These are phyloP conservation scores for Rhodotorula mucilaginosa DNA, from an alignment of 1,284 basidiomycete species.

Conservation along the genomic window DNA sequence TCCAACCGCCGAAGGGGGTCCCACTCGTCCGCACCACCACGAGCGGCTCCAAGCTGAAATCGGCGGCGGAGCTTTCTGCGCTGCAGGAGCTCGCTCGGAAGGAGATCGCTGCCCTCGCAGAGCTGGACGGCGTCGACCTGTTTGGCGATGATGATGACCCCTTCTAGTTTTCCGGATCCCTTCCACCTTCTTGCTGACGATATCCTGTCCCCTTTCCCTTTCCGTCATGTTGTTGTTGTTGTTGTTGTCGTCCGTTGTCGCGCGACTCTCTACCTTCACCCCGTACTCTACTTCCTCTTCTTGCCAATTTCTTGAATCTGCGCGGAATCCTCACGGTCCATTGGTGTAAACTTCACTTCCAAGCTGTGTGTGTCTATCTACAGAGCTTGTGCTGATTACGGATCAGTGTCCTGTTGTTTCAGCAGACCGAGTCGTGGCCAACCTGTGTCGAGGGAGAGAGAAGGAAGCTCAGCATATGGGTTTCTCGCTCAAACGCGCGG, in stretches of 20 bases:
- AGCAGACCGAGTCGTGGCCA: slow-evolving; percentile 15
- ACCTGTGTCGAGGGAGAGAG: neutral
- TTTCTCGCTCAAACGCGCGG: neutral
- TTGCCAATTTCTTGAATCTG: neutral
- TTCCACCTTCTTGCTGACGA: neutral
- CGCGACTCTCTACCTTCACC: too few species aligned
- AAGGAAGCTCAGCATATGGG: neutral
- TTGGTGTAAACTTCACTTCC: neutral
- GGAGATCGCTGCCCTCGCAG: slow-evolving; percentile 2
- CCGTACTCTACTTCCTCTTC: neutral
- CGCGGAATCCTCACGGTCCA: neutral
- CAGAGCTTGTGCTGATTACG: neutral
- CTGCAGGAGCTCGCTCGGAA: slow-evolving; percentile 8
- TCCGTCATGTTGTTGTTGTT: slow-evolving; percentile 2
- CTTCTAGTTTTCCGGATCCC: neutral
- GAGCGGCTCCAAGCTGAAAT: neutral
- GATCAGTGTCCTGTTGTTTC: neutral
- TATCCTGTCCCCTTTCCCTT: neutral
- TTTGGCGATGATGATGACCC: slow-evolving; percentile 8
- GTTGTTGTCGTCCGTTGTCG: neutral
- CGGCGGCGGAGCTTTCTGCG: neutral
- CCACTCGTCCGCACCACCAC: slow-evolving; percentile 3
- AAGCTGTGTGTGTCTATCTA: too few species aligned
- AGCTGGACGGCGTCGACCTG: neutral
- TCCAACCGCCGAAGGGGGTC: too few species aligned